A percentile compares a stretch with the other conserved stretches of the same genome.
Evolutionary conservation across 2,329 filamentous ascomycete genomes (phyloP).

Genomic region (Triangularia setosa): DNA sequence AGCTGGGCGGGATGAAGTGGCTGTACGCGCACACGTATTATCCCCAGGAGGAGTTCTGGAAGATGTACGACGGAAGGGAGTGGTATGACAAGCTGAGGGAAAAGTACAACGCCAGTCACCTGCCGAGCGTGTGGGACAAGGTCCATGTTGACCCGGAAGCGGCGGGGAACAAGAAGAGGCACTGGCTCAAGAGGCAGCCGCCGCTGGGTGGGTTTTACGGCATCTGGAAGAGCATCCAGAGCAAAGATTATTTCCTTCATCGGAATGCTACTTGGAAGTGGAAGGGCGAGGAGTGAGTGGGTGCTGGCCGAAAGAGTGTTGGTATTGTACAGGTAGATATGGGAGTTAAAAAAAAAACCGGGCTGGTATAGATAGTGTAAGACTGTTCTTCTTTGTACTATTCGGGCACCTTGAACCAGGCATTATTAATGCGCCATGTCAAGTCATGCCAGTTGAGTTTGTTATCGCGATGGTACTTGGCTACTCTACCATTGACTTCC

Average conservation of each 20-base stretch:
- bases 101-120: slow-evolving; percentile 58
- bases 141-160: slow-evolving; percentile 47
- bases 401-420: too few species aligned
- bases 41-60: slow-evolving; percentile 56
- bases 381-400: not conserved
- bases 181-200: slow-evolving; percentile 45
- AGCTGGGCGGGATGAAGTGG: slow-evolving; percentile 78
- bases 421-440: too few species aligned
- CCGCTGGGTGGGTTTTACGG: slow-evolving; percentile 58
- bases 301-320: not conserved
- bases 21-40: slow-evolving; percentile 86
- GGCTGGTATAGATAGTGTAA: not conserved
- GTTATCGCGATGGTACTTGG: too few species aligned
- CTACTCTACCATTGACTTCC: too few species aligned
- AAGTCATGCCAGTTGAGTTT: too few species aligned
- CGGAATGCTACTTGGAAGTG: slow-evolving; percentile 52
- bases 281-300: slow-evolving; percentile 30
- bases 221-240: slow-evolving; percentile 55
- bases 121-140: slow-evolving; percentile 70
- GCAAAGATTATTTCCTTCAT: slow-evolving; percentile 53
- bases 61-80: slow-evolving; percentile 44
- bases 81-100: slow-evolving; percentile 60
- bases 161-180: slow-evolving; percentile 36
- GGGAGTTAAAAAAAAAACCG: not conserved
- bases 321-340: not conserved